phyloP scores from a whole-genome alignment of 495 filamentous ascomycete species.

The Aspergillus sclerotioniger region DNA sequence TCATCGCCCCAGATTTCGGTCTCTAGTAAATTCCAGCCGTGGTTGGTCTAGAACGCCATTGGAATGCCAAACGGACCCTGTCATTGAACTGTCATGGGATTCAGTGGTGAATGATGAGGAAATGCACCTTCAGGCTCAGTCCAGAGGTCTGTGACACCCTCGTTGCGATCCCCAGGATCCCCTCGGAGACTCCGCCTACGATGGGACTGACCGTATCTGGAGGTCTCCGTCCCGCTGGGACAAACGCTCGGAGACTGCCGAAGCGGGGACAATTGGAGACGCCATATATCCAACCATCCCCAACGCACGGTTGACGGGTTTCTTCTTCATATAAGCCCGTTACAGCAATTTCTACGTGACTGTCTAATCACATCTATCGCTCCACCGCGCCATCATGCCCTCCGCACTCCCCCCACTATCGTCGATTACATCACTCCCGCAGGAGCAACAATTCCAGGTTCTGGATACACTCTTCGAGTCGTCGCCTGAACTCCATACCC shows the following conservation, averaged over 20 bases:
- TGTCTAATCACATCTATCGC: neutral
- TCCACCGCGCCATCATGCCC: constrained; percentile 11
- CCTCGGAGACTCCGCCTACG: no score
- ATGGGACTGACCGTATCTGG: neutral
- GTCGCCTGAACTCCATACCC: constrained; percentile 66
- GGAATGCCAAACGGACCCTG: no score
- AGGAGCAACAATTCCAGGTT: constrained; percentile 54
- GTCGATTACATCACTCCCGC: constrained; percentile 53
- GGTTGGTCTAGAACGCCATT: no score
- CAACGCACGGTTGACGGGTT: neutral
- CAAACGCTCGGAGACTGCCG: constrained; percentile 32
- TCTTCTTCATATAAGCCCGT: neutral
- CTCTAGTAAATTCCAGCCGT: no score
- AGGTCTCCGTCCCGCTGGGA: constrained; percentile 23
- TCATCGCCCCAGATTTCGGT: no score
- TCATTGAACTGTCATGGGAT: no score
- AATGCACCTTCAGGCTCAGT: no score
- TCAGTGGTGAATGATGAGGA: no score
- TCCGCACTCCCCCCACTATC: constrained; percentile 50
- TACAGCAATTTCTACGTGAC: no score
- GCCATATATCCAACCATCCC: constrained; percentile 3
- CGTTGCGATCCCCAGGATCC: no score
- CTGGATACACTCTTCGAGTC: constrained; percentile 90
- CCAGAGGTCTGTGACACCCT: no score
- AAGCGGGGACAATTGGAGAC: constrained; percentile 22